Conservation (phyloP, 345 rosid genomes). For the Arabidopsis arenosa region DNA sequence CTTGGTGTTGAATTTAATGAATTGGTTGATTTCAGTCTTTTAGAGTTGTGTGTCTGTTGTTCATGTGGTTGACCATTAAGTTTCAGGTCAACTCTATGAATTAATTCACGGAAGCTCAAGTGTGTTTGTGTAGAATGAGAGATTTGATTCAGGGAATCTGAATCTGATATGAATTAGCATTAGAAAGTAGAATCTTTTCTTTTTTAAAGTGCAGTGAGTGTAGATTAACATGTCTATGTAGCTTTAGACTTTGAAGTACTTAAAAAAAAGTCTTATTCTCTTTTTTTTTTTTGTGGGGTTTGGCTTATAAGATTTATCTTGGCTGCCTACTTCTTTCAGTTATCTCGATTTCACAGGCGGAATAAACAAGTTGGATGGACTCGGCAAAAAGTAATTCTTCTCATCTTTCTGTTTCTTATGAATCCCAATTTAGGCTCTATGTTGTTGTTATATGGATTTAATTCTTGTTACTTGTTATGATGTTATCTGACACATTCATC, state of each 20-base stretch:
- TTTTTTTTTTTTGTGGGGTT: slow-evolving; percentile 14
- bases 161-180: slow-evolving; percentile 5
- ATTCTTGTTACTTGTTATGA: slow-evolving; percentile 15
- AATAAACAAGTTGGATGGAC: slow-evolving; percentile 67
- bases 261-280: slow-evolving; percentile 29
- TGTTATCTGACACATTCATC: slow-evolving; percentile 24
- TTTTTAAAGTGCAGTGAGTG: slow-evolving; percentile 17
- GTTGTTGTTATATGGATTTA: neutral
- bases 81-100: slow-evolving; percentile 41
- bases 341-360: slow-evolving; percentile 60
- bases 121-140: slow-evolving; percentile 27
- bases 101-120: neutral
- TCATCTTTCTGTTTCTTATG: neutral
- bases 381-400: slow-evolving; percentile 61
- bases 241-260: slow-evolving; percentile 14
- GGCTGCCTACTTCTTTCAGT: slow-evolving; percentile 52
- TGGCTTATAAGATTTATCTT: slow-evolving; percentile 40
- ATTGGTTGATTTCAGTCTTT: neutral
- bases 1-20: neutral
- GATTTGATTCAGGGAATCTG: slow-evolving; percentile 34
- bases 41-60: slow-evolving; percentile 4
- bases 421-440: neutral
- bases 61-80: slow-evolving; percentile 33
- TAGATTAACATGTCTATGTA: slow-evolving; percentile 3
- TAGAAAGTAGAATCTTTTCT: slow-evolving; percentile 31